Percentiles rank a stretch among this genome's conserved stretches.
Evolutionary conservation across 148 eudicot species (phyloP).

Genomic region (Dianthus caryophyllus): DNA sequence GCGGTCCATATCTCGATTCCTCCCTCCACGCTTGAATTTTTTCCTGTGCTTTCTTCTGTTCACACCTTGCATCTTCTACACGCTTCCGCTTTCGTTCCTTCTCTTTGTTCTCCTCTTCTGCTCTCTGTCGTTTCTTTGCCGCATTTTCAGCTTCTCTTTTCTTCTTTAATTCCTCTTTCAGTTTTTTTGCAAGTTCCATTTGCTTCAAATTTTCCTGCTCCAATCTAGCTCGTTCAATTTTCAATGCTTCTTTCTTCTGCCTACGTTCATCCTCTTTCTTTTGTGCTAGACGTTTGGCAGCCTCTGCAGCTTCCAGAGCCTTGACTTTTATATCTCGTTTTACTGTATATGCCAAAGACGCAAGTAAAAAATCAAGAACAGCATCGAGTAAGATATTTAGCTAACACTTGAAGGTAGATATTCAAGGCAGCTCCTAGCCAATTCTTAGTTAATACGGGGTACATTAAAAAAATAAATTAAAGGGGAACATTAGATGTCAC

Average conservation of each 20-base stretch:
- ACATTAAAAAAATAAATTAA: background rate
- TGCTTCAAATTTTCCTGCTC: constrained; percentile 67
- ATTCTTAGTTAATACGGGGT: background rate
- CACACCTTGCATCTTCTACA: constrained; percentile 51
- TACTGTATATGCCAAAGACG: constrained; percentile 39
- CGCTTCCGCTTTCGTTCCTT: constrained; percentile 73
- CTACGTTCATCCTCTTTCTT: constrained; percentile 73
- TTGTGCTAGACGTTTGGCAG: constrained; percentile 71
- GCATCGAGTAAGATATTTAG: background rate
- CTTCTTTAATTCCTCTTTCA: constrained; percentile 62
- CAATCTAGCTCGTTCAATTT: constrained; percentile 61
- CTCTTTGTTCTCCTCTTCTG: constrained; percentile 77
- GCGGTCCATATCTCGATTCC: constrained; percentile 32
- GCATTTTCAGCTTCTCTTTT: constrained; percentile 64
- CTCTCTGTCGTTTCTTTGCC: constrained; percentile 77
- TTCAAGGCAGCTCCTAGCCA: background rate
- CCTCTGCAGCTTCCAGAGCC: constrained; percentile 87
- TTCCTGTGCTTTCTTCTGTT: constrained; percentile 49
- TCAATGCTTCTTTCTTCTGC: constrained; percentile 72
- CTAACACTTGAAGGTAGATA: background rate
- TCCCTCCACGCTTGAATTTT: constrained; percentile 44
- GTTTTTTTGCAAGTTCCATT: constrained; percentile 55
- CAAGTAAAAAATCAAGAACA: background rate
- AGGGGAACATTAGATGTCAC: background rate
- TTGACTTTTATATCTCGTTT: constrained; percentile 86